Conservation (phyloP, 2,329 filamentous ascomycete species). For the Monilinia aucupariae region DNA sequence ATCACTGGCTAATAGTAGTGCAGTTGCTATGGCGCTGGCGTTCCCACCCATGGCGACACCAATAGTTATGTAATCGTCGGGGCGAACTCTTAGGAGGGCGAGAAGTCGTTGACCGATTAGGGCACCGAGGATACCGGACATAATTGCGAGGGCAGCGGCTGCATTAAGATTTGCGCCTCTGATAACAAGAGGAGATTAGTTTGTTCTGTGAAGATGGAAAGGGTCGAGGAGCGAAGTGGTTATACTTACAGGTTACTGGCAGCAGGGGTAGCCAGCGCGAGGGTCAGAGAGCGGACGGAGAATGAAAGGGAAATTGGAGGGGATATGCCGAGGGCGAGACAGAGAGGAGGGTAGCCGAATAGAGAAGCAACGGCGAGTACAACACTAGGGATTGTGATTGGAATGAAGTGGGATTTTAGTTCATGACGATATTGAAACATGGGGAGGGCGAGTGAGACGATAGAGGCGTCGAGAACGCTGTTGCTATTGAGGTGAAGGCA, state of each 20-base stretch:
- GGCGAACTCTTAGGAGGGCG: conserved; percentile 46
- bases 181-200: not conserved
- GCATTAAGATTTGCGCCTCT: conserved; percentile 38
- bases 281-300: conserved; percentile 50
- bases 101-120: conserved; percentile 49
- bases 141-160: conserved; percentile 51
- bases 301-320: conserved; percentile 50
- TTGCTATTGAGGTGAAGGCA: conserved; percentile 21
- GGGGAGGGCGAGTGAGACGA: conserved; percentile 53
- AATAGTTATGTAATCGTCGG: conserved; percentile 58
- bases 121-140: conserved; percentile 54
- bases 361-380: conserved; percentile 48
- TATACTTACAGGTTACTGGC: conserved; percentile 50
- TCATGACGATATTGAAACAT: conserved; percentile 57
- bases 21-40: conserved; percentile 55
- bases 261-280: conserved; percentile 55
- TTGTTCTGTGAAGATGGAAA: not conserved
- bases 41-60: conserved; percentile 58
- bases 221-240: conserved; percentile 27
- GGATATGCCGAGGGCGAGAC: conserved; percentile 50
- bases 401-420: conserved; percentile 46
- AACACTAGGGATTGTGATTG: conserved; percentile 50
- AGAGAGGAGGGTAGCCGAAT: conserved; percentile 52
- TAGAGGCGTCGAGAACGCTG: conserved; percentile 51
- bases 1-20: conserved; percentile 50